These are phyloP conservation scores for Annona squamosa DNA, from an alignment of 164 flowering plant genomes.

Conservation along the genomic window DNA sequence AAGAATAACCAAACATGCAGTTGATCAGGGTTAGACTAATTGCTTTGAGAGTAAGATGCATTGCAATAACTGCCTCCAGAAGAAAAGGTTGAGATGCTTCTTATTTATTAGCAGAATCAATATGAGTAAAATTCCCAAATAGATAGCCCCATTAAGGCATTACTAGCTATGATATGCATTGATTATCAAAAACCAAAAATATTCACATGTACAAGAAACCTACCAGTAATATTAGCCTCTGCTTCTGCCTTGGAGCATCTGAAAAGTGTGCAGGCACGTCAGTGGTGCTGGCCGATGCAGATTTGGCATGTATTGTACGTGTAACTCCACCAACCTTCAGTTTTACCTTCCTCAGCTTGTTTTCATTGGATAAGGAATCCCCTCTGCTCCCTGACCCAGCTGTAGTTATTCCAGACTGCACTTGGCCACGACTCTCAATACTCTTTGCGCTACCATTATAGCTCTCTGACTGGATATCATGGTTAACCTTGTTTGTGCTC, in stretches of 20 bases:
- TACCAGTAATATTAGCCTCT: slow-evolving; percentile 40
- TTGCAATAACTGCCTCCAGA: background rate
- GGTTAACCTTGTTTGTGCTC: slow-evolving; percentile 23
- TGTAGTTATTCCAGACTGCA: slow-evolving; percentile 11
- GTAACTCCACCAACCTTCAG: slow-evolving; percentile 82
- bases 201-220: background rate
- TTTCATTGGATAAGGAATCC: slow-evolving; percentile 25
- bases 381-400: slow-evolving; percentile 30
- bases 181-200: background rate
- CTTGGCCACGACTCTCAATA: slow-evolving; percentile 13
- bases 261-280: slow-evolving; percentile 21
- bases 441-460: slow-evolving; percentile 14
- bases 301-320: slow-evolving; percentile 58
- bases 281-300: slow-evolving; percentile 22
- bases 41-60: background rate
- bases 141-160: background rate
- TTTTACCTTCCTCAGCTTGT: slow-evolving; percentile 68
- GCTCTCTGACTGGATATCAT: slow-evolving; percentile 22
- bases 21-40: background rate
- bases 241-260: slow-evolving; percentile 29
- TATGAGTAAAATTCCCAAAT: background rate
- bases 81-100: background rate
- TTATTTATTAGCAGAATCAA: background rate
- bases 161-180: no score
- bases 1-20: background rate